These are phyloP conservation scores for Exserohilum turcica DNA, from an alignment of 2,329 filamentous ascomycete genomes.

Conservation along the genomic window DNA sequence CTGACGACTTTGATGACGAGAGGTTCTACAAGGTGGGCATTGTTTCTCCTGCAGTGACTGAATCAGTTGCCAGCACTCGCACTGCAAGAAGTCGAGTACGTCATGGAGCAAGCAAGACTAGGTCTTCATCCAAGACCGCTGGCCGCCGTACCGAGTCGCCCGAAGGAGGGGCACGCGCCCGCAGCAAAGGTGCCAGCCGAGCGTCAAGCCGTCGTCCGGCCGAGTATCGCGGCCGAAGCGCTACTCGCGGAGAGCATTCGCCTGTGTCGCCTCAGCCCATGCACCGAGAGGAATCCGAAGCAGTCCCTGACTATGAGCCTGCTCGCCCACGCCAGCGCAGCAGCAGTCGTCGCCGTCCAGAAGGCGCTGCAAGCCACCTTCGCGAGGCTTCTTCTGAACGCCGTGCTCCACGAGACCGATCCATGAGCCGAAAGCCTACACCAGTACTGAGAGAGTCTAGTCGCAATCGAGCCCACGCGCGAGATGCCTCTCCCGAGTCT, in stretches of 20 bases:
- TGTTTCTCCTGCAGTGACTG: slow-evolving; percentile 43
- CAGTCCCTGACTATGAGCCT: slow-evolving; percentile 67
- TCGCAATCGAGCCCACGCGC: slow-evolving; percentile 41
- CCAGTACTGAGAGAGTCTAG: slow-evolving; percentile 38
- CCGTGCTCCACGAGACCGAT: slow-evolving; percentile 42
- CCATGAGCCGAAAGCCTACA: slow-evolving; percentile 42
- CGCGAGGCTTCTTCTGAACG: slow-evolving; percentile 56
- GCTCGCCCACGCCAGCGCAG: slow-evolving; percentile 58
- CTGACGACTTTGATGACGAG: slow-evolving; percentile 56
- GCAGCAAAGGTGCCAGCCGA: slow-evolving; percentile 42
- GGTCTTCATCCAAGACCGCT: slow-evolving; percentile 44
- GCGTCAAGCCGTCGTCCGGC: slow-evolving; percentile 43
- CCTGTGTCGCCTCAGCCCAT: slow-evolving; percentile 83
- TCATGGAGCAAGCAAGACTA: slow-evolving; percentile 39
- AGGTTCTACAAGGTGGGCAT: slow-evolving; percentile 52
- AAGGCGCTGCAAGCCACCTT: slow-evolving; percentile 50
- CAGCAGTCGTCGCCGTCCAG: slow-evolving; percentile 55
- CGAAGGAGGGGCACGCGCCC: slow-evolving; percentile 31
- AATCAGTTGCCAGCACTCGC: slow-evolving; percentile 46
- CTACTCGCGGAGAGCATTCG: slow-evolving; percentile 61
- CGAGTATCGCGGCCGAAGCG: slow-evolving; percentile 44
- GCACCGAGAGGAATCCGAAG: slow-evolving; percentile 62
- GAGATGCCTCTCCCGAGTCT: slow-evolving; percentile 45
- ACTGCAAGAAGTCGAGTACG: slow-evolving; percentile 43
- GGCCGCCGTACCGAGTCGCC: slow-evolving; percentile 44